Base-by-base conservation (phyloP, 306 rosid genomes). In the Medicago arabica region DNA sequence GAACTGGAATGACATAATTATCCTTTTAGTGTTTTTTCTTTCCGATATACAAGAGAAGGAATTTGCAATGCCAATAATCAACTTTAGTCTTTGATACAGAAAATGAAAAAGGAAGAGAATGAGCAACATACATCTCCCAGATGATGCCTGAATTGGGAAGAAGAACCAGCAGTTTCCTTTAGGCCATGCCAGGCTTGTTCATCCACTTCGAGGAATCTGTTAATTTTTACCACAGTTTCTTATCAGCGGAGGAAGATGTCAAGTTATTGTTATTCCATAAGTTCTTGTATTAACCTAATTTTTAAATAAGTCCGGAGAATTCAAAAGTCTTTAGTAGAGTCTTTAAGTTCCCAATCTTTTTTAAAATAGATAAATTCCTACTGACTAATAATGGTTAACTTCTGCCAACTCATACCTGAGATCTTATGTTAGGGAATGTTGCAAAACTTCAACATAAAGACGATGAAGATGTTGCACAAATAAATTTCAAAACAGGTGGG, bases 171-270 rank as follows among this genome's bases (percentile, higher is more conserved):
- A 16, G 81, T 85, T 83, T 85, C 86, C 86, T 76, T 72, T 50
- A 85, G 74, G 72, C 87, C 85, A 21, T 80, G 50, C 88, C 83
- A 83, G 46, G 89, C 68, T 40, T 83, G 75, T 7, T 80, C 86
- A 55, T 87, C 88, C 73, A 89, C 81, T 57, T 79, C 90, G 23
- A 89, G 77, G 60, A 84, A 82, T 77, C 91, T 89, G 55, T 50
- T 55, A 47, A 43, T 44, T 79, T 67, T 76, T 40, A 75, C 75
- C 19, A 28, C 10, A 4, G 40, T 51, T 21, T 41, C 67, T 50
- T 50, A 66, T 25, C 31, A 67, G 57, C 14, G 72, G 8, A 43
- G 39, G 39, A 44, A 4, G 38, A 43, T 64, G 8, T 43, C 71
- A 66, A 67, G 23, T 43, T 19, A 66, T 66, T 66, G 23, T 43